Evolutionary conservation across 208 protist genomes (phyloP).

Genomic region (Trypanosoma platydactyli): DNA sequence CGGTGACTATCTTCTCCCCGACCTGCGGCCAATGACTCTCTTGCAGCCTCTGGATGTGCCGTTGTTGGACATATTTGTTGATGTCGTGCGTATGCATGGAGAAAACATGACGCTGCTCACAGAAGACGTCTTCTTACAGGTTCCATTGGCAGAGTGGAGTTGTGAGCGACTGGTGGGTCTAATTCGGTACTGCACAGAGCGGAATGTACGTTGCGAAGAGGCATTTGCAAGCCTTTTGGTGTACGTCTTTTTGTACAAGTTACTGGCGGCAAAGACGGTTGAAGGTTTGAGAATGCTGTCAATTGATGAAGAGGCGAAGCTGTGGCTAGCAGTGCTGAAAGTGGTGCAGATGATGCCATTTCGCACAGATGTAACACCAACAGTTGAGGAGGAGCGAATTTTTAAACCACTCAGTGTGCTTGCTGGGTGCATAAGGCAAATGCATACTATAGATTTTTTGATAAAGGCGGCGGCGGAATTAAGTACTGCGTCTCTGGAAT

Average conservation of each 20-base stretch:
- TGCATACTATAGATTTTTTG: conserved; percentile 9
- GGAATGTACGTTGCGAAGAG: conserved; percentile 23
- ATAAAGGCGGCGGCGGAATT: neutral
- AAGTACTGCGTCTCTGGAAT: neutral
- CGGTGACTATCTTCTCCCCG: conserved; percentile 41
- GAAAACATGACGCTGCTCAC: conserved; percentile 28
- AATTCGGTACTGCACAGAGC: conserved; percentile 18
- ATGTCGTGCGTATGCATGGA: conserved; percentile 42
- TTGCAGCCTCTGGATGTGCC: conserved; percentile 44
- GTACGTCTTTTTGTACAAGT: conserved; percentile 31
- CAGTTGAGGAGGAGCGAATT: conserved; percentile 20
- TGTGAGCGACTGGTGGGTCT: conserved; percentile 11
- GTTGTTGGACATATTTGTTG: conserved; percentile 62
- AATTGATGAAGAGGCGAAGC: conserved; percentile 19
- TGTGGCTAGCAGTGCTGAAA: conserved; percentile 15
- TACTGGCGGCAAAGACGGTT: conserved; percentile 5
- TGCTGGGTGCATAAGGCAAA: conserved; percentile 10
- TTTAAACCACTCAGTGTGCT: conserved; percentile 16
- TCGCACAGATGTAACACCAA: neutral
- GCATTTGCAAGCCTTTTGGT: conserved; percentile 33
- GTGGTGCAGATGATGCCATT: conserved; percentile 13
- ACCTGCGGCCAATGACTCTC: conserved; percentile 47
- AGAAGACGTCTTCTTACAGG: conserved; percentile 19
- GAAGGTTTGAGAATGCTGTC: conserved; percentile 1
- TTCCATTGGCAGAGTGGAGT: conserved; percentile 25